phyloP scores from a whole-genome alignment of 805 yeast species.

The Naumovozyma baii region DNA sequence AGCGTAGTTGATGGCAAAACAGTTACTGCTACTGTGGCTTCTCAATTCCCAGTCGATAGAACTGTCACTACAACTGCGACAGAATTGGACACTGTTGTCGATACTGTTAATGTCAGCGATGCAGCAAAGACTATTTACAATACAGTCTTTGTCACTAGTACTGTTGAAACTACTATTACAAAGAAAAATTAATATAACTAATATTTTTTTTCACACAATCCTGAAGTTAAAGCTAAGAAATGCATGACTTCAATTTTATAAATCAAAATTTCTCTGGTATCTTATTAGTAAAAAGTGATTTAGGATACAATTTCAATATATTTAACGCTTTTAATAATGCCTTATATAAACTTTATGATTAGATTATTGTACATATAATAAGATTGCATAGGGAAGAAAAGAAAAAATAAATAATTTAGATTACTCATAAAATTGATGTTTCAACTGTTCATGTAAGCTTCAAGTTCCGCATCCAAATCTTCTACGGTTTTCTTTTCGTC shows the following conservation, averaged over 20 bases:
- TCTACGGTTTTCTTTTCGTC: slow-evolving; percentile 14
- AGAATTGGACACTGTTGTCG: not conserved
- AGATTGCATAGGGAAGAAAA: not conserved
- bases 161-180: not conserved
- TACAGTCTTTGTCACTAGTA: not conserved
- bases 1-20: not conserved
- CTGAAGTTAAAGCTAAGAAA: too few species aligned
- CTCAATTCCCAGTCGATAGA: not conserved
- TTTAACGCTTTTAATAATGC: too few species aligned
- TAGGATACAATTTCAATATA: too few species aligned
- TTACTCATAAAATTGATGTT: not conserved
- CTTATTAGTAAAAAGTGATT: too few species aligned
- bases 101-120: not conserved
- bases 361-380: too few species aligned
- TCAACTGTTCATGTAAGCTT: slow-evolving; percentile 23
- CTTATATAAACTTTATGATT: too few species aligned
- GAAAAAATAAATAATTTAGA: not conserved
- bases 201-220: too few species aligned
- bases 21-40: not conserved
- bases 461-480: slow-evolving; percentile 26
- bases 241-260: not conserved
- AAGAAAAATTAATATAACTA: too few species aligned
- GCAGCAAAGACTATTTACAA: not conserved
- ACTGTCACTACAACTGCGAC: not conserved
- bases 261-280: too few species aligned